Conservation (phyloP, 352 stramenopile genomes). For the Thraustotheca clavata region DNA sequence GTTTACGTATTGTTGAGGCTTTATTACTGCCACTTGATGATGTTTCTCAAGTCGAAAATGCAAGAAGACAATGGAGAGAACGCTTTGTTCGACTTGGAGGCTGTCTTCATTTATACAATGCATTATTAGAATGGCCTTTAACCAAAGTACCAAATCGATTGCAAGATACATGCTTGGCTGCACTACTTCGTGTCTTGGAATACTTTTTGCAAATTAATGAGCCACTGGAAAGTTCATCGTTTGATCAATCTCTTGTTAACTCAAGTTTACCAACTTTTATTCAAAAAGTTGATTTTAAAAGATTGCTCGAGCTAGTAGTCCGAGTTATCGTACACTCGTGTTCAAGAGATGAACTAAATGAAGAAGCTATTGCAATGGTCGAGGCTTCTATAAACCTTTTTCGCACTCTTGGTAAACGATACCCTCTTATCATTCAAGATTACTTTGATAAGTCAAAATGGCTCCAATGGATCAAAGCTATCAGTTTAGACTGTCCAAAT, state of each 20-base stretch:
- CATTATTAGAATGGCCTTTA: constrained; percentile 27
- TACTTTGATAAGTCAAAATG: too few relatives aligned
- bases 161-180: constrained; percentile 38
- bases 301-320: too few relatives aligned
- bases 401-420: too few relatives aligned
- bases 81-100: constrained; percentile 65
- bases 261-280: not conserved
- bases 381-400: too few relatives aligned
- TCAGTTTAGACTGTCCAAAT: too few relatives aligned
- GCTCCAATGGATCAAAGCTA: too few relatives aligned
- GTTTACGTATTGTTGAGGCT: constrained; percentile 56
- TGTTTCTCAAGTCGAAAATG: constrained; percentile 15
- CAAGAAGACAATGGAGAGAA: constrained; percentile 63
- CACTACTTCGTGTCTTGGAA: constrained; percentile 26
- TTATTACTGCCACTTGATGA: constrained; percentile 41
- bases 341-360: too few relatives aligned
- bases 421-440: too few relatives aligned
- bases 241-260: not conserved
- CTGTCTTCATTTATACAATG: constrained; percentile 34
- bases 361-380: too few relatives aligned
- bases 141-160: constrained; percentile 18
- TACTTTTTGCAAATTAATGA: constrained; percentile 27
- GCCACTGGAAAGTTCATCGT: not conserved
- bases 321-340: too few relatives aligned
- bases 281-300: too few relatives aligned